Base-by-base conservation (phyloP, 192 early-diverging fungal species). In the Rhizophlyctis rosea region DNA sequence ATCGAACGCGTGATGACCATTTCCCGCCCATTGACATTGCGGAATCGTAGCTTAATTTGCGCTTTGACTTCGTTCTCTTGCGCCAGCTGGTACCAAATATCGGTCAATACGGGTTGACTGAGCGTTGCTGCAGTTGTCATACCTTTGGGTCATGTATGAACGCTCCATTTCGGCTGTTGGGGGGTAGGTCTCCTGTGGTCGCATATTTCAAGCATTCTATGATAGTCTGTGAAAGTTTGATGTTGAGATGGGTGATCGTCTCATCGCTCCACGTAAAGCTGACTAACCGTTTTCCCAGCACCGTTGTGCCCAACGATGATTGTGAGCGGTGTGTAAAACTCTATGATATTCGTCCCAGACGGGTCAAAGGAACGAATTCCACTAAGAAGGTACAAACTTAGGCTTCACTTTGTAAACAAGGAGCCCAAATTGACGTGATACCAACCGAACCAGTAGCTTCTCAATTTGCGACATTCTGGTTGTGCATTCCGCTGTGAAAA, bases 191-290 rank as follows among this genome's bases (percentile, higher is more conserved):
- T 3, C 95, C 97, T 1, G 95, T 98, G 2, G 91, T 93, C 0
- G 87, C 87, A 77, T 96, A 99, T 71, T 95, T 98, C 3, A 99
- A 76, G 52, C 92, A 89, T 68, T 99, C 97, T 58, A 99, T 96
- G 56, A 99, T 91, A 0, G 94, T 99, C 73, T 88, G 67, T 30
- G 34, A 21, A 0, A 21, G 34, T 16, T 28, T 5, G 61, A n/a
- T 5, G 1, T 16, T 33, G 13, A 33, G 30, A 57, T 34, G 30
- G 34, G 55, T 2, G 18, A n/a, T 11, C 33, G 18, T 50, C 29
- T 73, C 27, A 68, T 25, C 1, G 1, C 52, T 23, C 23, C 16
- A 59, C 34, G 21, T 28, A 24, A 34, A 36, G 23, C 18, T n/a
- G n/a, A 54, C 61, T 51, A 70, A 87, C 86, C 7, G 97, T 99